Base-by-base conservation (phyloP, 768 basidiomycete species). In the Termitomyces sp. region DNA sequence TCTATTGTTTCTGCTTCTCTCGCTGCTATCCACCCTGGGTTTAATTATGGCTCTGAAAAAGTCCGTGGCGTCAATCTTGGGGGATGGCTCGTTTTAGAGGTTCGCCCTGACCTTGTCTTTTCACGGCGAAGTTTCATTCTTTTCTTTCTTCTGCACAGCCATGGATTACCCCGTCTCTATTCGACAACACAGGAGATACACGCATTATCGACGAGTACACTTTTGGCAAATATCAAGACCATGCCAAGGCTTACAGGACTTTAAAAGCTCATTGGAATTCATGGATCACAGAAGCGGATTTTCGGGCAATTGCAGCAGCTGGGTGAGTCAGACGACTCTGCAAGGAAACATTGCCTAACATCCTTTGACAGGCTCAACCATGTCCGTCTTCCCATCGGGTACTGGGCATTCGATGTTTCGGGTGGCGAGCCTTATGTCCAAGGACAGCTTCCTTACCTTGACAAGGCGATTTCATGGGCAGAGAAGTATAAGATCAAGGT, bases 351-450 rank as follows among this genome's bases (percentile, higher is more conserved):
- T 46, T 54, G 38, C 38, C 37, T 56, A 35, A 37, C 38, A 30
- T 35, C 11, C 3, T 9, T 48, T 59, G 56, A n/a, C 64, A 88
- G 89, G 15, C 72, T 92, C 51, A 92, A 91, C 64, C 89, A 91
- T 66, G 86, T 93, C 52, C 83, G 90, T 43, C 64, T 93, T 42
- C 90, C 91, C 17, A 89, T 95, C 41, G 93, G 92, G 12, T 96
- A 90, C 68, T 95, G 90, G 90, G 91, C 88, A 1, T 92, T 86
- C 62, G 90, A 93, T 55, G 83, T 92, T 32, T 77, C 80, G n/a
- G 74, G 76, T 17, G 89, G 89, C 5, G 87, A 93, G 62, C 92
- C 91, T 7, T 92, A 78, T 67, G 82, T 89, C 56, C 79, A 82
- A 69, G 90, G 90, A 11, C 90, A 91, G 66, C 71, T 88, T 30